Evolutionary conservation across 83 land plant genomes (phyloP), one percentile per base, ranked within the genome.

Genomic region (Picea engelmannii): DNA sequence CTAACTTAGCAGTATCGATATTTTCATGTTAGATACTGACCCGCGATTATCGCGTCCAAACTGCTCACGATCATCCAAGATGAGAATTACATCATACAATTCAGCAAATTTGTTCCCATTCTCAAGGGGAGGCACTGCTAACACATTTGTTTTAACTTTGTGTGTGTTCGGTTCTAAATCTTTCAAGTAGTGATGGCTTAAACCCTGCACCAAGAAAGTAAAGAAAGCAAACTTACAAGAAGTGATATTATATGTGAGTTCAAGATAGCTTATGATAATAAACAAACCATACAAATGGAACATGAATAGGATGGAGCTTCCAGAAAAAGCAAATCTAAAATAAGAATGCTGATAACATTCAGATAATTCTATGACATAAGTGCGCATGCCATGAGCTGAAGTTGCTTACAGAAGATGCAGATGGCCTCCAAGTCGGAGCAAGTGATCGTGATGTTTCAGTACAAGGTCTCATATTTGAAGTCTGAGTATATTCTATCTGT

Each of bases 21-120:
- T n/a, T n/a, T n/a, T n/a, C n/a, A n/a, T n/a, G n/a, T n/a, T n/a
- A n/a, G n/a, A n/a, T n/a, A n/a, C n/a, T n/a, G n/a, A n/a, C n/a
- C 90, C 89, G 76, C 83, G 58, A 63, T 77, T 83, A 64, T 79
- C 78, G 40, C 78, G 90, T 66, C 82, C 80, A 85, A 96, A 95
- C 63, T 92, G 91, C 80, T 96, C 99, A 61, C 99, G 88, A 79
- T 91, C 86, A 84, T 96, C 99, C 85, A 96, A 86, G 80, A 96
- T 88, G 64, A 96, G 84, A 73, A 96, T 78, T 64, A 93, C 93
- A 75, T 89, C 89, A 84, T 95, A 96, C 16, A 52, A 68, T 68
- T 96, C 95, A 58, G 82, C 83, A 83, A 96, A 96, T 78, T 73
- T 92, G 82, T 95, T 93, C 59, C 93, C 91, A 77, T 68, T 63